Conservation (phyloP, 2,329 filamentous ascomycete species). For the Thermoascus crustaceus region DNA sequence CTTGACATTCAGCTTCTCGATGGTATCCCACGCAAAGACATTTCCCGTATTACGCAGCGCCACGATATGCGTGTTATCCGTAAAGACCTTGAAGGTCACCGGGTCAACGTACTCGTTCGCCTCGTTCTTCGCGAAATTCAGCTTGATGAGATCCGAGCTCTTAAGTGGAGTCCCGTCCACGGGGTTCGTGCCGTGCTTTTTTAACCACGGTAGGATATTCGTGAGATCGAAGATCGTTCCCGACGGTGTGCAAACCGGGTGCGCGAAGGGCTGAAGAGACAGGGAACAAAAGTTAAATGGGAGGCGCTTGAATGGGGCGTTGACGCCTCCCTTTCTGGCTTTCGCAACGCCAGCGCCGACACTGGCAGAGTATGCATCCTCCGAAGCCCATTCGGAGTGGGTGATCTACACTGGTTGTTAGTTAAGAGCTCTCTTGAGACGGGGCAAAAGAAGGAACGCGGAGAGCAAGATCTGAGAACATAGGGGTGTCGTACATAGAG, state of each 20-base stretch:
- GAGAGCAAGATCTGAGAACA: neutral
- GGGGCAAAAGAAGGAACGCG: neutral
- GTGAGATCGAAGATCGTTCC: constrained; percentile 94
- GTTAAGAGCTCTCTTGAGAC: neutral
- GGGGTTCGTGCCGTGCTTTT: constrained; percentile 88
- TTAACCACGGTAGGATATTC: constrained; percentile 88
- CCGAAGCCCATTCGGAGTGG: constrained; percentile 93
- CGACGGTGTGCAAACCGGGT: constrained; percentile 80
- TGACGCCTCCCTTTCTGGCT: constrained; percentile 42
- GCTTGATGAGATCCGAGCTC: constrained; percentile 74
- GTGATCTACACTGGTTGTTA: constrained; percentile 56
- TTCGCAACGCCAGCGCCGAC: constrained; percentile 58
- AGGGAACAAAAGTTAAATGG: constrained; percentile 98
- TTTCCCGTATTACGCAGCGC: constrained; percentile 82
- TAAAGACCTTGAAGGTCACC: constrained; percentile 95
- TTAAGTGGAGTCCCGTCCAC: constrained; percentile 73
- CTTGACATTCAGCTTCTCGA: constrained; percentile 93
- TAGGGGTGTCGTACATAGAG: constrained; percentile 35
- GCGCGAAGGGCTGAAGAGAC: constrained; percentile 87
- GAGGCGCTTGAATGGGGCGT: constrained; percentile 71
- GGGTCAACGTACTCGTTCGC: constrained; percentile 89
- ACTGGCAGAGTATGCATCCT: constrained; percentile 78
- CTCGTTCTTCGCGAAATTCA: constrained; percentile 87
- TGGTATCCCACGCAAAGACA: constrained; percentile 92
- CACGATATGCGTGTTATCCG: constrained; percentile 95